Conservation (phyloP, 2,329 filamentous ascomycete species). For the Monosporascus cannonballus region DNA sequence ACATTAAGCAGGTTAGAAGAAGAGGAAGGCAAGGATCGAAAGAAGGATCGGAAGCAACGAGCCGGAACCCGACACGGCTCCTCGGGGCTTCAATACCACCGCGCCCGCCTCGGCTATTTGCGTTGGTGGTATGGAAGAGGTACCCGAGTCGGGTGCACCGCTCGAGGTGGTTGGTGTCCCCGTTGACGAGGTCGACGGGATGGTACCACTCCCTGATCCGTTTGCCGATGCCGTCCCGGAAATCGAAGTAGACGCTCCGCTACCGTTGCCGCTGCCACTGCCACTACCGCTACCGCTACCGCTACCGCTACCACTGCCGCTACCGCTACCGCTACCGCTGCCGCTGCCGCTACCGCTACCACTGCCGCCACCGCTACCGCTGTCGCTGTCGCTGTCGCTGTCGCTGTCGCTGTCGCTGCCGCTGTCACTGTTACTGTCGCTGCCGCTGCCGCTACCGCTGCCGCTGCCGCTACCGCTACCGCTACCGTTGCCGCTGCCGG, state of each 20-base stretch:
- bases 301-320: not conserved
- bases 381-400: not conserved
- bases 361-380: not conserved
- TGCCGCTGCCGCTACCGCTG: too few relatives aligned
- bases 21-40: slow-evolving; percentile 15
- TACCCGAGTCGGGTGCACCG: not conserved
- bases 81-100: slow-evolving; percentile 3
- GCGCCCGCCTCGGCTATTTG: slow-evolving; percentile 14
- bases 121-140: slow-evolving; percentile 3
- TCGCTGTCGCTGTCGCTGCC: not conserved
- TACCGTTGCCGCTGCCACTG: not conserved
- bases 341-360: not conserved
- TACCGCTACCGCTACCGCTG: not conserved
- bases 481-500: not conserved
- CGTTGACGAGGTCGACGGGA: slow-evolving; percentile 2
- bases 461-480: not conserved
- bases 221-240: too few relatives aligned
- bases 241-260: too few relatives aligned
- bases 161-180: slow-evolving; percentile 6
- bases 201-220: too few relatives aligned
- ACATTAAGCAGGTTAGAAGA: slow-evolving; percentile 17
- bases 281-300: not conserved
- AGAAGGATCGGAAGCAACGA: slow-evolving; percentile 17
- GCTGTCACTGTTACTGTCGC: not conserved
- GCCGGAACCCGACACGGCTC: slow-evolving; percentile 1